Base-by-base conservation (phyloP, 371 early-diverging fungal species). In the Fennellomyces sp. region DNA sequence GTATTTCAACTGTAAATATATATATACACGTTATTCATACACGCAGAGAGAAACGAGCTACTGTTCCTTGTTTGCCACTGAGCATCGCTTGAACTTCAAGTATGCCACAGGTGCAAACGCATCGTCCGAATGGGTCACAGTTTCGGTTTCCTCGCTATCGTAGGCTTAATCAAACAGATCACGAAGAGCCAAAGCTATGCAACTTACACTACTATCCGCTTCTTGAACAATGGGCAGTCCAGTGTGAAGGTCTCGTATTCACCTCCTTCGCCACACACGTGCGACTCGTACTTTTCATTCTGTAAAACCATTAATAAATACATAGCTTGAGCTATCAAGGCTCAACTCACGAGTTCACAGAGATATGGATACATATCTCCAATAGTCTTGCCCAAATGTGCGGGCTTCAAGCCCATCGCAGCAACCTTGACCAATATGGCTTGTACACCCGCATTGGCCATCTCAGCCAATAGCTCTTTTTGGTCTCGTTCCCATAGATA, bases 181-280 rank as follows among this genome's bases (percentile, higher is more conserved):
- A n/a, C 56, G 23, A 19, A 27, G 7, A 41, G 28, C 10, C 12
- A 30, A 58, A 41, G 30, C 10, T 12, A n/a, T 15, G 4, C 21
- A n/a, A 56, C 82, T 76, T 82, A 86, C 85, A 91, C 67, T 1
- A 89, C 73, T 45, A 93, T 86, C 33, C 84, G 63, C 51, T 90
- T 91, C 57, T 85, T 88, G 69, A 98, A 99, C n/a, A 99, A 70
- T 2, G 99, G 99, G 67, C 95, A 96, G 71, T 99, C 99, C 31
- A 99, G 64, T 0, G 97, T 96, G 45, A 99, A 83, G 10, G 97
- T 94, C 73, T 99, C 99, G 70, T 93, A 99, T 78, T 99, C 99
- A 21, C 99, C 99, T 42, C 99, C 99, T 78, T 99, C 99, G 38
- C 99, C 99, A 72, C 99, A 98, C 7, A 94, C 84, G 74, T 99